Percentiles rank a stretch among this genome's conserved stretches.
These are phyloP conservation scores for Penicillium sp. DNA, from an alignment of 2,329 filamentous ascomycete species.

Conservation along the genomic window DNA sequence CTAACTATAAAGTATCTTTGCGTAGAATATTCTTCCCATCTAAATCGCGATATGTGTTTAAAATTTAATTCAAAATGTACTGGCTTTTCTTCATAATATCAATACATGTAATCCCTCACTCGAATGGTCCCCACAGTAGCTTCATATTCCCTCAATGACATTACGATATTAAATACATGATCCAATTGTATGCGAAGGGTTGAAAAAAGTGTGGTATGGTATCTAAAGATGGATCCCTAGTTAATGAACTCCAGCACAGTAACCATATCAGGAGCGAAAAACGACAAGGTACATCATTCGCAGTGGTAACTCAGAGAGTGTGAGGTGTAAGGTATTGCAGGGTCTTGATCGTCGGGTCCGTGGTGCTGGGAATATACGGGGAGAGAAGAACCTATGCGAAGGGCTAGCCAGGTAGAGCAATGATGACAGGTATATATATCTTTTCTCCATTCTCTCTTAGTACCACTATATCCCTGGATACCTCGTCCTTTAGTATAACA, in stretches of 20 bases:
- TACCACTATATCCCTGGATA: neutral
- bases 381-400: no score
- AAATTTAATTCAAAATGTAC: neutral
- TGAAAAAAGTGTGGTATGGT: no score
- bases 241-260: no score
- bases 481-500: neutral
- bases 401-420: neutral
- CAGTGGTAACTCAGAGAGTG: no score
- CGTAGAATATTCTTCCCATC: neutral
- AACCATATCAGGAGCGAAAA: no score
- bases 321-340: neutral
- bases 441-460: neutral
- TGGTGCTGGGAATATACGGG: neutral
- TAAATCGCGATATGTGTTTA: neutral
- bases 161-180: no score
- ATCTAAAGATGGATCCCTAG: no score
- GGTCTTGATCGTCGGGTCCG: neutral
- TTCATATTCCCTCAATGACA: no score
- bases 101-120: neutral
- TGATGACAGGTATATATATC: slow-evolving; percentile 1
- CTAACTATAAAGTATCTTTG: neutral
- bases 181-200: no score
- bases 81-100: neutral
- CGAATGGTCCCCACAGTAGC: no score
- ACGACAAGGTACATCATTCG: no score